phyloP scores from a whole-genome alignment of 2,329 filamentous ascomycete species.

The Stemphylium vesicarium region DNA sequence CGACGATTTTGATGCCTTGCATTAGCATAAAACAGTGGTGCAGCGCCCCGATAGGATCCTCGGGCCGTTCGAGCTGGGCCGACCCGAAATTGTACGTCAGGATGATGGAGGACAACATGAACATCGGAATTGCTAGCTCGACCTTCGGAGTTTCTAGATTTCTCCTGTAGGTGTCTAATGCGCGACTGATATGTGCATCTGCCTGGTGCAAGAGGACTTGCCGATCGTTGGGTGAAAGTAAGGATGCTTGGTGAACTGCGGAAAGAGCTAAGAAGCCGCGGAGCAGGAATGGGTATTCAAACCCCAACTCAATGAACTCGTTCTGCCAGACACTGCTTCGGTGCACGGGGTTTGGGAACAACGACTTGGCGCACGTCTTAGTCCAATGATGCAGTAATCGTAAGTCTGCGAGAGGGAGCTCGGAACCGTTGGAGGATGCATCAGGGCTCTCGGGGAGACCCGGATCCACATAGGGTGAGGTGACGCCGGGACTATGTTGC shows the following conservation, averaged over 20 bases:
- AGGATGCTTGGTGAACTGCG: slow-evolving; percentile 35
- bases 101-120: slow-evolving; percentile 36
- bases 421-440: slow-evolving; percentile 11
- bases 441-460: slow-evolving; percentile 12
- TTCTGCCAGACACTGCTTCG: slow-evolving; percentile 25
- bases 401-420: slow-evolving; percentile 37
- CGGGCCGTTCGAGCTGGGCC: slow-evolving; percentile 33
- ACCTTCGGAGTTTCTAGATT: slow-evolving; percentile 28
- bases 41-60: slow-evolving; percentile 36
- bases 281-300: slow-evolving; percentile 39
- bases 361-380: slow-evolving; percentile 25
- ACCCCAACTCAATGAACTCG: slow-evolving; percentile 31
- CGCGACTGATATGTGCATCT: slow-evolving; percentile 35
- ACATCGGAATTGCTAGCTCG: slow-evolving; percentile 37
- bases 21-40: slow-evolving; percentile 40
- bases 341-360: slow-evolving; percentile 23
- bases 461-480: slow-evolving; percentile 14
- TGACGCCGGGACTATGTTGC: slow-evolving; percentile 21
- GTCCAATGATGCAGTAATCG: slow-evolving; percentile 40
- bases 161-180: slow-evolving; percentile 31
- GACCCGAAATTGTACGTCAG: slow-evolving; percentile 39
- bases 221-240: slow-evolving; percentile 26
- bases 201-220: slow-evolving; percentile 34
- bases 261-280: slow-evolving; percentile 39
- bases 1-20: slow-evolving; percentile 35